phyloP scores from a whole-genome alignment of 176 grass and related monocot genomes.

The Leersia perrieri region DNA sequence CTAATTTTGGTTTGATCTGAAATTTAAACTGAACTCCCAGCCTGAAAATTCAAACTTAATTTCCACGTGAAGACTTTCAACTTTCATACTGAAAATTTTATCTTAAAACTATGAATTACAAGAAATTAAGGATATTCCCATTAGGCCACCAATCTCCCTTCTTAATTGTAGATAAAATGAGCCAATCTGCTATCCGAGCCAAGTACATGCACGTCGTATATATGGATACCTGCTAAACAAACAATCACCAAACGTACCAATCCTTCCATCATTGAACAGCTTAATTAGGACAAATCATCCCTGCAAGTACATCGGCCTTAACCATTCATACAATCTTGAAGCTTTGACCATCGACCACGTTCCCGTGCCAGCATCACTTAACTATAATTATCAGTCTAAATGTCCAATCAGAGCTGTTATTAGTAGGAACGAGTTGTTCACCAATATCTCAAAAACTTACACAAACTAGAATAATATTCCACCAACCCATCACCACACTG shows the following conservation, averaged over 20 bases:
- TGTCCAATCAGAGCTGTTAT: neutral
- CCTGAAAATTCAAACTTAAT: too few species aligned
- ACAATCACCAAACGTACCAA: neutral
- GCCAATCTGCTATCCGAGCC: neutral
- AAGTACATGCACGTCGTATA: neutral
- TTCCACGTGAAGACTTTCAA: neutral
- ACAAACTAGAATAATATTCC: neutral
- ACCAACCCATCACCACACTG: neutral
- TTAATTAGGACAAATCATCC: neutral
- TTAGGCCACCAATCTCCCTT: neutral
- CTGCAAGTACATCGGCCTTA: neutral
- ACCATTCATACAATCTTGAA: neutral
- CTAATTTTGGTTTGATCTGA: neutral
- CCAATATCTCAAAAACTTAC: neutral
- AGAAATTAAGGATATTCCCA: neutral
- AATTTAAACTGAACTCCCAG: too few species aligned
- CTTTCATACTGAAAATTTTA: neutral
- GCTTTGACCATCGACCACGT: neutral
- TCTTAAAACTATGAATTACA: neutral
- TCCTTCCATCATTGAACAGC: neutral
- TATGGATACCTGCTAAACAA: neutral
- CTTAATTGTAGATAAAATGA: neutral
- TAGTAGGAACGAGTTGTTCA: slow-evolving; percentile 29
- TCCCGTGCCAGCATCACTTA: neutral
- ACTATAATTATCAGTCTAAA: neutral